These are phyloP conservation scores for Phialophora tarda DNA, from an alignment of 2,329 filamentous ascomycete species.

Conservation along the genomic window DNA sequence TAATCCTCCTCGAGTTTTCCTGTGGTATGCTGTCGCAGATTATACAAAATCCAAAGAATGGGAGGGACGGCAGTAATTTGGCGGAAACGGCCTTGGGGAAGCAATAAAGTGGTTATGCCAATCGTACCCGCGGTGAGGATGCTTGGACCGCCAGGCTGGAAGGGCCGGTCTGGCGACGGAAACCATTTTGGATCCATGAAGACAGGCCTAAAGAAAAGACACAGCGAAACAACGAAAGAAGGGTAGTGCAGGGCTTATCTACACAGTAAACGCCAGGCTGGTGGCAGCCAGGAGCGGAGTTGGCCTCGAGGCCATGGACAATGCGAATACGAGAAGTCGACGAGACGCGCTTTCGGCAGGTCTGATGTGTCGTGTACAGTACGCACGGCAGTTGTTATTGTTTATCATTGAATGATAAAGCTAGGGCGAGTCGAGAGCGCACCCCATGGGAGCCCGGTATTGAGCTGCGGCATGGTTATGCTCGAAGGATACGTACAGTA, in stretches of 20 bases:
- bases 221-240: not conserved
- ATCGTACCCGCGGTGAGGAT: constrained; percentile 17
- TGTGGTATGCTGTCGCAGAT: constrained; percentile 23
- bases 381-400: not conserved
- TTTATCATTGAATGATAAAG: not conserved
- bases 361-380: not conserved
- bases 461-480: not conserved
- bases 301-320: not conserved
- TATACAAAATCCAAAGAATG: constrained; percentile 23
- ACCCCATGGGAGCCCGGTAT: not conserved
- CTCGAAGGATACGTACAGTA: not conserved
- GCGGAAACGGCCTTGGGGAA: constrained; percentile 26
- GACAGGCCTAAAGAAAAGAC: not conserved
- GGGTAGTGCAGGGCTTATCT: not conserved
- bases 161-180: constrained; percentile 27
- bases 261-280: not conserved
- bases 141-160: constrained; percentile 11
- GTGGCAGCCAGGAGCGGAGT: not conserved
- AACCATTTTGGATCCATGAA: constrained; percentile 33
- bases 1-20: constrained; percentile 30
- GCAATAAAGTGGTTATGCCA: constrained; percentile 23
- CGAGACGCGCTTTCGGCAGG: not conserved
- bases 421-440: not conserved
- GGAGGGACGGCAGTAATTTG: constrained; percentile 21
- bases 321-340: constrained; percentile 21